A percentile compares a stretch with the other conserved stretches of the same genome.
phyloP scores from a whole-genome alignment of 2,329 filamentous ascomycete species.

The Fusarium concolor region DNA sequence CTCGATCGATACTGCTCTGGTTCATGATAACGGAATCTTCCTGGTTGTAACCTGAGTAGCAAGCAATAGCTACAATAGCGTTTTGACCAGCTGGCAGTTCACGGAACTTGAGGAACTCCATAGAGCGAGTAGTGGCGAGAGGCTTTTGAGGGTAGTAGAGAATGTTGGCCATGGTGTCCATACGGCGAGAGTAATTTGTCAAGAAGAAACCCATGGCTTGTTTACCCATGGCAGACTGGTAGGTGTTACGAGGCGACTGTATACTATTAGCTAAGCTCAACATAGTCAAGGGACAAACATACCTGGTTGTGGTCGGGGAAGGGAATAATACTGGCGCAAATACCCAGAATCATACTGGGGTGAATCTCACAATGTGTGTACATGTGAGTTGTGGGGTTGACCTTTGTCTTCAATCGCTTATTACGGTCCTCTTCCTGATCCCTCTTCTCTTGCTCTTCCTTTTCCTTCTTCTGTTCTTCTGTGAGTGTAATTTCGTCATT shows the following conservation, averaged over 20 bases:
- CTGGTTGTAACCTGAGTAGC: slow-evolving; percentile 99
- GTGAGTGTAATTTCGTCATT: slow-evolving; percentile 63
- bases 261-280: slow-evolving; percentile 7
- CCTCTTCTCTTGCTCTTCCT: slow-evolving; percentile 58
- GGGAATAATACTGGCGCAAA: slow-evolving; percentile 98
- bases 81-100: slow-evolving; percentile 97
- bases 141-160: slow-evolving; percentile 99
- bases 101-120: slow-evolving; percentile 99
- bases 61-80: slow-evolving; percentile 96
- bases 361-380: slow-evolving; percentile 99
- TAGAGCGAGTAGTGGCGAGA: slow-evolving; percentile 92
- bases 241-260: slow-evolving; percentile 96
- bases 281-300: slow-evolving; percentile 45
- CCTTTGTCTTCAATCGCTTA: slow-evolving; percentile 85
- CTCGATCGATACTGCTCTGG: slow-evolving; percentile 97
- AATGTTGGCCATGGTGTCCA: slow-evolving; percentile 99
- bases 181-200: slow-evolving; percentile 95
- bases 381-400: slow-evolving; percentile 87
- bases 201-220: slow-evolving; percentile 99
- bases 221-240: slow-evolving; percentile 99
- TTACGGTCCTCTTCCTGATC: slow-evolving; percentile 73
- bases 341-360: slow-evolving; percentile 97
- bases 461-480: slow-evolving; percentile 21
- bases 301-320: slow-evolving; percentile 98
- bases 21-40: slow-evolving; percentile 99